Evolutionary conservation across 352 stramenopile species (phyloP).

Genomic region (Aphanomyces stellatus): DNA sequence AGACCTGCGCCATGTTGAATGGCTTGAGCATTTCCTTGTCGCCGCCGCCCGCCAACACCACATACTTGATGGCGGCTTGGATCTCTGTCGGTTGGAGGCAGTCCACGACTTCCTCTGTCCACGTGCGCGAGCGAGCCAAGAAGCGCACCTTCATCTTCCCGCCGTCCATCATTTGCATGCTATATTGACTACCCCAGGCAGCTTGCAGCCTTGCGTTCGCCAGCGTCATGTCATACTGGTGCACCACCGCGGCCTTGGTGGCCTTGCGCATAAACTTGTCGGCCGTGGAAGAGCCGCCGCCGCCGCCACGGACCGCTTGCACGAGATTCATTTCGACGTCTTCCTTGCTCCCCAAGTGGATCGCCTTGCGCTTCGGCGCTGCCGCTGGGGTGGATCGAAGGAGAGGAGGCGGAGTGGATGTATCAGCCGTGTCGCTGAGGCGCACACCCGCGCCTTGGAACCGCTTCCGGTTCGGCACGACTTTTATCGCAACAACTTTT

Average conservation of each 20-base stretch:
- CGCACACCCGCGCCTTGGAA: not conserved
- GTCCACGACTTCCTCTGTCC: constrained; percentile 65
- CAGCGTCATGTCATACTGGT: constrained; percentile 70
- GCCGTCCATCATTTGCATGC: constrained; percentile 33
- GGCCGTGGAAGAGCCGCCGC: constrained; percentile 20
- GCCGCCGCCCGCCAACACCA: constrained; percentile 67
- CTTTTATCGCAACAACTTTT: not conserved
- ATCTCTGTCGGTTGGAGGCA: constrained; percentile 59
- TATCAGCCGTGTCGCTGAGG: not conserved
- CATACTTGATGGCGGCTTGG: constrained; percentile 70
- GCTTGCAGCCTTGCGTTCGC: constrained; percentile 67
- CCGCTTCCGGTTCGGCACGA: not conserved
- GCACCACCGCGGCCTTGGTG: constrained; percentile 63
- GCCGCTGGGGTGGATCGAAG: not conserved
- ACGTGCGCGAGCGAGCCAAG: constrained; percentile 70
- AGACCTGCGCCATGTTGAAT: constrained; percentile 85
- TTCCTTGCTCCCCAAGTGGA: constrained; percentile 35
- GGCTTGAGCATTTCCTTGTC: constrained; percentile 84
- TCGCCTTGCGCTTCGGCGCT: not conserved
- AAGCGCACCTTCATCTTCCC: constrained; percentile 64
- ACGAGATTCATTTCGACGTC: constrained; percentile 57
- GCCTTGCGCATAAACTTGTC: constrained; percentile 76
- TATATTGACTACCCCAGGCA: constrained; percentile 48
- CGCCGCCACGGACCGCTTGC: constrained; percentile 45
- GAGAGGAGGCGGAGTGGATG: not conserved